phyloP scores from a whole-genome alignment of 352 stramenopile genomes.

The Pythium insidiosum region DNA sequence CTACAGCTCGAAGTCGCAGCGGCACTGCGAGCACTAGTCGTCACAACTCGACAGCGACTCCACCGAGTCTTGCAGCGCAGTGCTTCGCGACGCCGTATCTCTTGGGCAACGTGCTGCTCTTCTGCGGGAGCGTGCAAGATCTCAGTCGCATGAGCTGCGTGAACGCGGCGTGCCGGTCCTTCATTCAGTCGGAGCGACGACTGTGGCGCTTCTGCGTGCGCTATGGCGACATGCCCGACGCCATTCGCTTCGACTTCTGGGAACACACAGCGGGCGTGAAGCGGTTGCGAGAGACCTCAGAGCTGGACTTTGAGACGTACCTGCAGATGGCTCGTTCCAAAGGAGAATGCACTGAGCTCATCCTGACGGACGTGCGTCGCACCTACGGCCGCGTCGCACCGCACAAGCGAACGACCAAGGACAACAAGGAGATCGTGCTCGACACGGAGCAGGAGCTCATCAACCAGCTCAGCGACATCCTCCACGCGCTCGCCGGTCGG shows the following conservation, averaged over 20 bases:
- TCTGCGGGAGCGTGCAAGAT: slow-evolving; percentile 44
- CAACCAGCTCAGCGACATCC: slow-evolving; percentile 64
- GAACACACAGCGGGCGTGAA: slow-evolving; percentile 40
- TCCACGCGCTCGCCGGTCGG: slow-evolving; percentile 68
- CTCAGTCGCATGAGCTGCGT: slow-evolving; percentile 38
- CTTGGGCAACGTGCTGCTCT: slow-evolving; percentile 70
- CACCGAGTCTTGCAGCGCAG: slow-evolving; percentile 16
- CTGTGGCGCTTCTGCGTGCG: slow-evolving; percentile 82
- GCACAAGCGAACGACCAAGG: slow-evolving; percentile 55
- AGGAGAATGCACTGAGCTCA: slow-evolving; percentile 74
- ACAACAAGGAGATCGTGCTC: slow-evolving; percentile 35
- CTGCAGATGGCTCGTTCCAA: slow-evolving; percentile 81
- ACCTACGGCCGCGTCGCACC: slow-evolving; percentile 78
- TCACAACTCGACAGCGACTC: slow-evolving; percentile 8
- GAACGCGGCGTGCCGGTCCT: slow-evolving; percentile 45
- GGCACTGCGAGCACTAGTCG: slow-evolving; percentile 4
- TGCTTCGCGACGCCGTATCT: slow-evolving; percentile 56
- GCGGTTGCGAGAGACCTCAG: slow-evolving; percentile 35
- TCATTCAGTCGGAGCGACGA: slow-evolving; percentile 50
- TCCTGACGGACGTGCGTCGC: slow-evolving; percentile 75
- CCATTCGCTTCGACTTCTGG: slow-evolving; percentile 69
- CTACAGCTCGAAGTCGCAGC: slow-evolving; percentile 1
- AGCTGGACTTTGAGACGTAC: slow-evolving; percentile 80
- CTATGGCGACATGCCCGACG: slow-evolving; percentile 50
- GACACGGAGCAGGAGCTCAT: slow-evolving; percentile 66